These are phyloP conservation scores for Claviceps pazoutovae DNA, from an alignment of 2,329 filamentous ascomycete genomes.

Conservation along the genomic window DNA sequence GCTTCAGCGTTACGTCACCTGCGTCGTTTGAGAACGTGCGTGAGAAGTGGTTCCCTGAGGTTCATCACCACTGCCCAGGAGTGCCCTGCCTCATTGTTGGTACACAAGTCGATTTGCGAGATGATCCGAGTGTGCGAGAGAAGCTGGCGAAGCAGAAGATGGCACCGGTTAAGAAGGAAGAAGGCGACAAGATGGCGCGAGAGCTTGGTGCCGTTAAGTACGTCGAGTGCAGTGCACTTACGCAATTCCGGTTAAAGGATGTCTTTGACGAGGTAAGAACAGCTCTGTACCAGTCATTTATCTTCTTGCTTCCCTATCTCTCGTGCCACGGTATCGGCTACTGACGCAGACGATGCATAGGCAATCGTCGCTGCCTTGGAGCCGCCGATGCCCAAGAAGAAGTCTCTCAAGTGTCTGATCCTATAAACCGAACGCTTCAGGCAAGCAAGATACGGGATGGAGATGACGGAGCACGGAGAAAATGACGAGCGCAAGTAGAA, in stretches of 20 bases:
- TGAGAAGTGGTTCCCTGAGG: constrained; percentile 98
- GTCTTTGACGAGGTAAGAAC: constrained; percentile 88
- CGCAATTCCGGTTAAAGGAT: constrained; percentile 97
- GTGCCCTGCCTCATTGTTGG: constrained; percentile 96
- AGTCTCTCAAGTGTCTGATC: constrained; percentile 53
- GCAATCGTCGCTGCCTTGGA: constrained; percentile 93
- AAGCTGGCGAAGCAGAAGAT: constrained; percentile 96
- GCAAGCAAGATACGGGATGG: constrained; percentile 1
- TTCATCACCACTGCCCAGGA: constrained; percentile 95
- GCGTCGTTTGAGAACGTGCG: constrained; percentile 98
- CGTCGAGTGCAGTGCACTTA: constrained; percentile 94
- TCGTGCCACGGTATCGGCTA: background rate
- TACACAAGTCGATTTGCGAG: constrained; percentile 90
- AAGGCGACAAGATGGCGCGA: constrained; percentile 92
- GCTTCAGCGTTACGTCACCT: constrained; percentile 94
- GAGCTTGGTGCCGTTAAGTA: constrained; percentile 97
- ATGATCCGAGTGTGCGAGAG: constrained; percentile 74
- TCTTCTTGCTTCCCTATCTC: background rate
- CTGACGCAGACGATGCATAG: constrained; percentile 29
- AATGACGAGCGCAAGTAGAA: background rate
- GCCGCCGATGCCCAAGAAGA: constrained; percentile 72
- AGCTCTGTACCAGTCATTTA: too few relatives aligned
- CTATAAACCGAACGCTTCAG: constrained; percentile 31
- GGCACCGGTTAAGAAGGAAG: constrained; percentile 79
- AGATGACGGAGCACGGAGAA: background rate